Conservation (phyloP, 2,329 filamentous ascomycete genomes). For the Eurotiales sp. region DNA sequence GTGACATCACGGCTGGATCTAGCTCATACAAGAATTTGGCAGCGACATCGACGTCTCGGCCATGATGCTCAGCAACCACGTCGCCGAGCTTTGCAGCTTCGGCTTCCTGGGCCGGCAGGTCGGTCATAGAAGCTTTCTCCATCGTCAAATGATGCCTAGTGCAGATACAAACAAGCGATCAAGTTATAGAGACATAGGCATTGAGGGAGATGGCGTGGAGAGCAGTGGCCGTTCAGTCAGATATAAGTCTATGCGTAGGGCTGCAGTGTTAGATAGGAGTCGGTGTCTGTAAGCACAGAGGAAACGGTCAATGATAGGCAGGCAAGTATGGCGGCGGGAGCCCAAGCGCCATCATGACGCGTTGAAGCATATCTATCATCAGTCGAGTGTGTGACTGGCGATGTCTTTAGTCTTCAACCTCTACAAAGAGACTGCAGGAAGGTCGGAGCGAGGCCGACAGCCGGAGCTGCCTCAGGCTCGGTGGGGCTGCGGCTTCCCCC, state of each 20-base stretch:
- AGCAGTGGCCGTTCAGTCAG: not conserved
- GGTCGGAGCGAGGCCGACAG: slow-evolving; percentile 10
- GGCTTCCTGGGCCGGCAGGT: not conserved
- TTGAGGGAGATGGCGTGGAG: not conserved
- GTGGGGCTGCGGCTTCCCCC: no score
- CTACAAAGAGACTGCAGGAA: slow-evolving; percentile 5
- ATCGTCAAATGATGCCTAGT: not conserved
- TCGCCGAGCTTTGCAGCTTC: slow-evolving; percentile 13
- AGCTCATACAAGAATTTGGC: slow-evolving; percentile 26
- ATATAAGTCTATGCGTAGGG: not conserved
- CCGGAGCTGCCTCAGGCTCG: not conserved
- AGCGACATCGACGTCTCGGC: slow-evolving; percentile 23
- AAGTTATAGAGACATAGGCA: not conserved
- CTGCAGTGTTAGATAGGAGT: no score
- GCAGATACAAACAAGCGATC: not conserved
- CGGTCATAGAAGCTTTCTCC: not conserved
- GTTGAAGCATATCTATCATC: not conserved
- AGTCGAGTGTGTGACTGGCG: no score
- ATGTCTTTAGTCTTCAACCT: no score
- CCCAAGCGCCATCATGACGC: not conserved
- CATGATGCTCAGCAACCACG: slow-evolving; percentile 4
- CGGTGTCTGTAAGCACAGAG: no score
- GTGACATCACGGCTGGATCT: slow-evolving; percentile 20
- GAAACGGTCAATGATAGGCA: no score
- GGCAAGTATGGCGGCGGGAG: not conserved